Base-by-base conservation (phyloP, 345 rosid genomes). In the Gossypium rotundifolium region DNA sequence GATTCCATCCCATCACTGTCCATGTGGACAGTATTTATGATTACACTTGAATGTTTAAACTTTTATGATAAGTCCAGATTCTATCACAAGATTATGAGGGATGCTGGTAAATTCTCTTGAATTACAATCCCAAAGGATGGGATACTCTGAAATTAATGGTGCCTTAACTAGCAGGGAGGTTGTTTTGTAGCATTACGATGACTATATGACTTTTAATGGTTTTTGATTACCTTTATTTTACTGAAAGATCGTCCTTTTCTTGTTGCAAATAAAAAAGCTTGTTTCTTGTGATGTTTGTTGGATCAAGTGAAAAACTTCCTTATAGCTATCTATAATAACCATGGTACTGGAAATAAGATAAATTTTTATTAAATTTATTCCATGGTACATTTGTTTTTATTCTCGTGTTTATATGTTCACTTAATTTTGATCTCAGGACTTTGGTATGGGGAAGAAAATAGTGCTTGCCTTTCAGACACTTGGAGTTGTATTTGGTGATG, bases 401-500 rank as follows among this genome's bases (percentile, higher is more conserved):
- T 54, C 40, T 42, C 1, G 4, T 17, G 11, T 25, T 51, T 73
- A 45, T 49, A 16, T 62, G 25, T 48, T 20, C 49, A 4, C 55
- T 61, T 62, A 45, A 64, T 54, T 67, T 71, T 74, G 73, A 22
- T 73, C 84, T 73, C 90, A 96, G 99, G 98, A 90, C 53, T 85
- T 88, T 78, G 86, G 87, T 45, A 62, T 89, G 0, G 90, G 98
- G 69, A 96, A 86, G 90, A 91, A 77, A 80, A 81, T 96, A 77
- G 77, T 88, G 44, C 91, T 96, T 73, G 93, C 95, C 40, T 91
- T 87, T 79, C 99, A 96, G 83, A 96, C 98, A 59, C 90, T 93
- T 75, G 98, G 98, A 55, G 90, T 93, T 81, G 98, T 93, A 44
- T 96, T 96, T 80, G 99, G 99, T 73, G 99, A 93, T 74, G 99